phyloP scores from a whole-genome alignment of 1,139 yeast species.

The Geotrichum bryndzae region DNA sequence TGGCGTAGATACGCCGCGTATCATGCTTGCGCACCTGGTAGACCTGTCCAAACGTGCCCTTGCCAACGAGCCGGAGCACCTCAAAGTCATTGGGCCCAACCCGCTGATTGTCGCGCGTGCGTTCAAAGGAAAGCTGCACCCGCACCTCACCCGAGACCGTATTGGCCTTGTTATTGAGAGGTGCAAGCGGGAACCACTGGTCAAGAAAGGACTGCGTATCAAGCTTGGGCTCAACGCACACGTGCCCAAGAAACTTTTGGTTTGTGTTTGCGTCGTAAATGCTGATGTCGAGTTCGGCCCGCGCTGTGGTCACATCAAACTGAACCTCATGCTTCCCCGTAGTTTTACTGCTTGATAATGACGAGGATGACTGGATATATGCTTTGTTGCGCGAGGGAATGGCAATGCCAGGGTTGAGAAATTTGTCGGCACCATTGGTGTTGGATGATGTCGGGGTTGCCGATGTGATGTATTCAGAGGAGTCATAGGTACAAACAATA shows the following conservation, averaged over 20 bases:
- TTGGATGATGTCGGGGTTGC: neutral
- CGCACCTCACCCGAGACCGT: conserved; percentile 77
- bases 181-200: conserved; percentile 69
- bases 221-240: conserved; percentile 63
- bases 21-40: conserved; percentile 90
- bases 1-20: conserved; percentile 85
- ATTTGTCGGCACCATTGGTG: neutral
- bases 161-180: conserved; percentile 54
- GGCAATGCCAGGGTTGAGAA: conserved; percentile 31
- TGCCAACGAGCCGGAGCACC: conserved; percentile 80
- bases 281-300: conserved; percentile 73
- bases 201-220: conserved; percentile 41
- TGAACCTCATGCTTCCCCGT: conserved; percentile 87
- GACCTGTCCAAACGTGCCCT: conserved; percentile 97
- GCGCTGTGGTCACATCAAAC: conserved; percentile 77
- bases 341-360: conserved; percentile 37
- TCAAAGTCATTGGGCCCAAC: conserved; percentile 94
- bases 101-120: conserved; percentile 55
- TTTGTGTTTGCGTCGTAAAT: conserved; percentile 78
- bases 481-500: conserved; percentile 89
- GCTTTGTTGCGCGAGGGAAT: conserved; percentile 33
- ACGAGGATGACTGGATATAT: conserved; percentile 7
- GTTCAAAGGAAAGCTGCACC: conserved; percentile 67
- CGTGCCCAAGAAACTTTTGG: conserved; percentile 83
- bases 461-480: conserved; percentile 78